Evolutionary conservation across 441 rosid species (phyloP).

Genomic region (Raphanus hybrid): DNA sequence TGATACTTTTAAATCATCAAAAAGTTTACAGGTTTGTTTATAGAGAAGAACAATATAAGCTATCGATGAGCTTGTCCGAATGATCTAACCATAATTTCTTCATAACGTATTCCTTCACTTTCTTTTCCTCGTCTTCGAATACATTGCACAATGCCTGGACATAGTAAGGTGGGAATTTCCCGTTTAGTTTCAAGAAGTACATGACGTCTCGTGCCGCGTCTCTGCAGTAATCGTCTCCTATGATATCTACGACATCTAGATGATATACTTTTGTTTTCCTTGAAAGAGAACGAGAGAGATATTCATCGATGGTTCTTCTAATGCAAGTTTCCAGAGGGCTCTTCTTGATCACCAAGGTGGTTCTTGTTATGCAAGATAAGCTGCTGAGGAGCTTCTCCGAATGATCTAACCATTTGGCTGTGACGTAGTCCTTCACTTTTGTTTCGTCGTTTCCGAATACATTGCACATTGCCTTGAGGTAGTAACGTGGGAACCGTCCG

Average conservation of each 20-base stretch:
- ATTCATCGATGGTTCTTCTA: slow-evolving; percentile 6
- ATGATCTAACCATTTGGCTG: slow-evolving; percentile 10
- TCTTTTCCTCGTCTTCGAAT: slow-evolving; percentile 16
- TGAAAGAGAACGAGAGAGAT: slow-evolving; percentile 20
- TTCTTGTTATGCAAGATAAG: slow-evolving; percentile 10
- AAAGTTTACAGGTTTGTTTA: not conserved
- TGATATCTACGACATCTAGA: not conserved
- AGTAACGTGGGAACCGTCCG: slow-evolving; percentile 29
- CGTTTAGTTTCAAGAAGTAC: slow-evolving; percentile 7
- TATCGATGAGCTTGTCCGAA: slow-evolving; percentile 12
- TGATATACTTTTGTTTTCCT: not conserved
- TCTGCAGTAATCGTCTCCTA: not conserved
- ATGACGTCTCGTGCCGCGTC: slow-evolving; percentile 18
- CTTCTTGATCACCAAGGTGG: not conserved
- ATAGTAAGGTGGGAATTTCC: slow-evolving; percentile 27
- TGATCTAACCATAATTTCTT: slow-evolving; percentile 7
- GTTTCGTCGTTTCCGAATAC: slow-evolving; percentile 14
- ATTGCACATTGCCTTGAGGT: slow-evolving; percentile 39
- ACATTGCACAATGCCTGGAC: slow-evolving; percentile 39
- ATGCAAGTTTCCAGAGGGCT: slow-evolving; percentile 33
- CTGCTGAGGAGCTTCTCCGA: slow-evolving; percentile 19
- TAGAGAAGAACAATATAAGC: not conserved
- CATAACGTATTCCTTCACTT: slow-evolving; percentile 30
- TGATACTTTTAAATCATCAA: not conserved
- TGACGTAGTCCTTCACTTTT: slow-evolving; percentile 30